A percentile compares a stretch with the other conserved stretches of the same genome.
Conservation (phyloP, 2,329 filamentous ascomycete genomes). For the Penicillium paneum region DNA sequence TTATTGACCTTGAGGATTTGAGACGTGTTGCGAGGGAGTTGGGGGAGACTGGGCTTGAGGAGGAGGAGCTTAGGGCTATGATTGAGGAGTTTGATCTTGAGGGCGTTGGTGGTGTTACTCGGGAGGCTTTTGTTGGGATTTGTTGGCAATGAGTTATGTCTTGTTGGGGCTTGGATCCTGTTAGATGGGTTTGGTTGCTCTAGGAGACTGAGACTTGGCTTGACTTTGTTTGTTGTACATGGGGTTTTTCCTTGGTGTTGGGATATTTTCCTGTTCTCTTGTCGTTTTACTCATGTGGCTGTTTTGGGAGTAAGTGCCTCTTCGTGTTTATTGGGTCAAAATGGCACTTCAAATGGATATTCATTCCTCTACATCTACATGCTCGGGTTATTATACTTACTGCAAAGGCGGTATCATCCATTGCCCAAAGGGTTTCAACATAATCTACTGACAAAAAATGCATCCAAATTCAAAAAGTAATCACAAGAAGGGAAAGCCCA, state of each 20-base stretch:
- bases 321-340: neutral
- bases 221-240: slow-evolving; percentile 9
- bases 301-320: neutral
- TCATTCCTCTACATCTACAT: neutral
- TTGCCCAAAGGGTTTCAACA: neutral
- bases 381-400: neutral
- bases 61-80: slow-evolving; percentile 91
- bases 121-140: slow-evolving; percentile 65
- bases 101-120: slow-evolving; percentile 72
- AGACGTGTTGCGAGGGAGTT: slow-evolving; percentile 83
- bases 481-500: neutral
- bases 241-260: slow-evolving; percentile 8
- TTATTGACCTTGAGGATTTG: slow-evolving; percentile 85
- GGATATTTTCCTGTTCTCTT: slow-evolving; percentile 5
- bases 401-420: neutral
- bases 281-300: slow-evolving; percentile 2
- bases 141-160: slow-evolving; percentile 51
- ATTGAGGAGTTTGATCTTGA: slow-evolving; percentile 97
- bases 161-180: neutral
- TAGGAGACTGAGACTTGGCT: neutral
- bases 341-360: slow-evolving; percentile 2
- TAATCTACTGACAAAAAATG: neutral
- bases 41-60: slow-evolving; percentile 80
- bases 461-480: neutral
- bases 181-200: neutral